Conservation (phyloP, 2,329 filamentous ascomycete genomes). For the Aspergillus floridensis region DNA sequence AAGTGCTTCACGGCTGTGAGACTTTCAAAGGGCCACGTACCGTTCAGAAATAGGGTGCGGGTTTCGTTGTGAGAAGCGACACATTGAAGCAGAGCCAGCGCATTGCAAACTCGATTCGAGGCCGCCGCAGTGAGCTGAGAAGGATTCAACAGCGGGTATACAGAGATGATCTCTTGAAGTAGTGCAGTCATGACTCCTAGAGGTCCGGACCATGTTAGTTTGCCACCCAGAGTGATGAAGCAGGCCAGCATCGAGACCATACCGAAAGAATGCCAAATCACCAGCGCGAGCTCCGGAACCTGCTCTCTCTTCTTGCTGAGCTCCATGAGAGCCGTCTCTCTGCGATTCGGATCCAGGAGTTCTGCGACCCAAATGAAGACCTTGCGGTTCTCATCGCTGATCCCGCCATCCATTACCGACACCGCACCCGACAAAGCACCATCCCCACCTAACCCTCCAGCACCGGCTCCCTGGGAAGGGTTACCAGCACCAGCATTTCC, state of each 20-base stretch:
- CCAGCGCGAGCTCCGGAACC: slow-evolving; percentile 91
- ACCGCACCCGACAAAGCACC: slow-evolving; percentile 30
- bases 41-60: slow-evolving; percentile 85
- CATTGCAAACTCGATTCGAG: slow-evolving; percentile 96
- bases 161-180: slow-evolving; percentile 96
- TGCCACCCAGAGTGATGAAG: neutral
- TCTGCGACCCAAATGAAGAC: slow-evolving; percentile 94
- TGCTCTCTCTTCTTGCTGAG: slow-evolving; percentile 98
- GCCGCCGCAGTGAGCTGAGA: slow-evolving; percentile 97
- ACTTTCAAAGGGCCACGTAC: slow-evolving; percentile 50
- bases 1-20: neutral
- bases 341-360: slow-evolving; percentile 78
- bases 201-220: slow-evolving; percentile 9
- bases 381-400: slow-evolving; percentile 86
- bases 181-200: slow-evolving; percentile 96
- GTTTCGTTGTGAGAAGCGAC: slow-evolving; percentile 98
- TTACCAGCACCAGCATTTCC: slow-evolving; percentile 54
- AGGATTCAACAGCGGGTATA: slow-evolving; percentile 93
- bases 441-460: slow-evolving; percentile 50
- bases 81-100: slow-evolving; percentile 89
- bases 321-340: slow-evolving; percentile 88
- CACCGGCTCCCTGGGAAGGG: slow-evolving; percentile 35
- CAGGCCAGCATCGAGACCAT: slow-evolving; percentile 36
- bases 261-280: slow-evolving; percentile 99
- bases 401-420: slow-evolving; percentile 58